Conservation (phyloP, 306 rosid genomes). For the Cucurbita pepo region DNA sequence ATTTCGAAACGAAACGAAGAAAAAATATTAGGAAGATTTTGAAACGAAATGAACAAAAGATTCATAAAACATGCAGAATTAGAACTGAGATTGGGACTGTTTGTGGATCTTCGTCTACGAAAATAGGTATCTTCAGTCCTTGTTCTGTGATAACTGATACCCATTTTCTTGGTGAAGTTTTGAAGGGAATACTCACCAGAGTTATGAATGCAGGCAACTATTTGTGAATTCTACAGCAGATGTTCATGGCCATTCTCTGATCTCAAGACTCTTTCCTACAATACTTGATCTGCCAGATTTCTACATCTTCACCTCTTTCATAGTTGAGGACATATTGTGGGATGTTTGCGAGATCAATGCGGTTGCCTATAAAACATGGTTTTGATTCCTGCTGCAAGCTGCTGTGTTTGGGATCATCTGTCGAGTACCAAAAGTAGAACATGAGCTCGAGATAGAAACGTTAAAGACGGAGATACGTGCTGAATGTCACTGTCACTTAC, state of each 20-base stretch:
- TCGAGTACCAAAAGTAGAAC: constrained; percentile 3
- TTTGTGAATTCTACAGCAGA: neutral
- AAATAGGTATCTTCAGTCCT: neutral
- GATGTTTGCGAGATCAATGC: constrained; percentile 38
- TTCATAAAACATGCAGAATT: neutral
- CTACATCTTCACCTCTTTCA: constrained; percentile 60
- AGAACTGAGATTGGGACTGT: neutral
- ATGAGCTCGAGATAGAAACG: neutral
- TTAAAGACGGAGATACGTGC: neutral
- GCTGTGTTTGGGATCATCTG: constrained; percentile 35
- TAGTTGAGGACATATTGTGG: constrained; percentile 55
- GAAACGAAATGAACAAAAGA: neutral
- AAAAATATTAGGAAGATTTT: neutral
- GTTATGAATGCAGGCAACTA: neutral
- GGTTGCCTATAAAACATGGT: constrained; percentile 42
- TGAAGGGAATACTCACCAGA: neutral
- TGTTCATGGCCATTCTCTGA: neutral
- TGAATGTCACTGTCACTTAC: constrained; percentile 13
- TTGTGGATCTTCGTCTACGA: neutral
- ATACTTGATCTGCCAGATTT: constrained; percentile 66
- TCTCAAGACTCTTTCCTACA: neutral
- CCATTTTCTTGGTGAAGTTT: neutral
- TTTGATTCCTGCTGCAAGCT: neutral
- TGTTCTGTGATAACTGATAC: neutral
- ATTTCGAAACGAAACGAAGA: neutral